phyloP scores from a whole-genome alignment of 2,329 filamentous ascomycete species.

The Claviceps sp. region DNA sequence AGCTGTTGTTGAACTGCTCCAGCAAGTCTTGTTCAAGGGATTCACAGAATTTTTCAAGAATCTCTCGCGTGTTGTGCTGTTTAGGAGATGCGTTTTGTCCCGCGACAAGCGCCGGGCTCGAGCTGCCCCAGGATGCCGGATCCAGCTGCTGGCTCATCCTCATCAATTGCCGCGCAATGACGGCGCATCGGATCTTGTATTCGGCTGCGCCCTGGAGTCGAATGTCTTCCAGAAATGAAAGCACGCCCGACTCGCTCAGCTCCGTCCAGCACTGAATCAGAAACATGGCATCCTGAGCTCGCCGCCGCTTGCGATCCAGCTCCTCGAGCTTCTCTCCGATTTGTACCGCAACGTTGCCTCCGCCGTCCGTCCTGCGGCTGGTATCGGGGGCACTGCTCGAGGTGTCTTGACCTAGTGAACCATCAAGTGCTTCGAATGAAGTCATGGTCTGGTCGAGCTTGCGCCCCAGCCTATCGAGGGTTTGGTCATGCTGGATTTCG shows the following conservation, averaged over 20 bases:
- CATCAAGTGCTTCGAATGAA: conserved; percentile 81
- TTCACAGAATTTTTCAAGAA: conserved; percentile 94
- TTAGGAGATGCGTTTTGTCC: conserved; percentile 25
- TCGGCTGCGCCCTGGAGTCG: conserved; percentile 73
- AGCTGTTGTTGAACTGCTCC: conserved; percentile 95
- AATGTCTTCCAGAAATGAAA: conserved; percentile 80
- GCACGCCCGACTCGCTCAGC: conserved; percentile 76
- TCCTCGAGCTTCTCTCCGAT: conserved; percentile 92
- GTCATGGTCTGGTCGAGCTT: conserved; percentile 88
- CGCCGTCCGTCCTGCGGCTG: conserved; percentile 33
- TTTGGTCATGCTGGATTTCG: conserved; percentile 83
- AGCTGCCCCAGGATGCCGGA: conserved; percentile 55
- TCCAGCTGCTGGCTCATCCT: conserved; percentile 89
- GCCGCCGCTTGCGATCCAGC: conserved; percentile 77
- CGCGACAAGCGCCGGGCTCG: conserved; percentile 36
- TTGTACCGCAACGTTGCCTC: conserved; percentile 82
- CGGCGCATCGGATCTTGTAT: conserved; percentile 85
- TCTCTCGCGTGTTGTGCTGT: conserved; percentile 61
- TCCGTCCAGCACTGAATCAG: conserved; percentile 95
- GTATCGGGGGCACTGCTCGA: conserved; percentile 17
- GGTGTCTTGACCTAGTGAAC: conserved; percentile 55
- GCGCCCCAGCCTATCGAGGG: conserved; percentile 70
- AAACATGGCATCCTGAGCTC: conserved; percentile 87
- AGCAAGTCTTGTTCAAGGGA: conserved; percentile 88
- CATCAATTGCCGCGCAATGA: conserved; percentile 86